phyloP scores from a whole-genome alignment of 495 filamentous ascomycete species.

The Penicillium paradoxum region DNA sequence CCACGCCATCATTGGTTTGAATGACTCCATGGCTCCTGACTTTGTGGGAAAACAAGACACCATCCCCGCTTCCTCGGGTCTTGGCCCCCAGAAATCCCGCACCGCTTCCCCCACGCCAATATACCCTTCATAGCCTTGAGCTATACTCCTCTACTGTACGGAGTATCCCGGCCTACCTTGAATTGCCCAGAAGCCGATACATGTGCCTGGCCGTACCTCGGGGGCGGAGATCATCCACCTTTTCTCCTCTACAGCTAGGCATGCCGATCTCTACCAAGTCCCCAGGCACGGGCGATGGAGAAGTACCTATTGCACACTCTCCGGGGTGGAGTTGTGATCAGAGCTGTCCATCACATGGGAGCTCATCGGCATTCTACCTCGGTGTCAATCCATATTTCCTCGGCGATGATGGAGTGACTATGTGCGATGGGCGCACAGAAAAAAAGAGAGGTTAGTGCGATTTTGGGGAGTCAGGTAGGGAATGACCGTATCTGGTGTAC shows the following conservation, averaged over 20 bases:
- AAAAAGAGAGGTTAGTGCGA: not conserved
- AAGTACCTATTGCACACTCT: not conserved
- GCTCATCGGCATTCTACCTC: slow-evolving; percentile 12
- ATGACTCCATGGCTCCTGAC: not conserved
- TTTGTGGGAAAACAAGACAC: not conserved
- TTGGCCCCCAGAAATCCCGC: slow-evolving; percentile 3
- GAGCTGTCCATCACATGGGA: slow-evolving; percentile 17
- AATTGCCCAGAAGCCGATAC: not conserved
- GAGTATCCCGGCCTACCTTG: no score
- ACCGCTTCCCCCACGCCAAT: not conserved
- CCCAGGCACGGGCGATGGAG: slow-evolving; percentile 6
- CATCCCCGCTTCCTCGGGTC: slow-evolving; percentile 1
- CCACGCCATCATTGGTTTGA: not conserved
- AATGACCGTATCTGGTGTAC: slow-evolving; percentile 12
- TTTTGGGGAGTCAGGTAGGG: slow-evolving; percentile 3
- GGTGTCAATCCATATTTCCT: slow-evolving; percentile 20
- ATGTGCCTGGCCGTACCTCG: slow-evolving; percentile 7
- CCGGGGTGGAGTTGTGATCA: slow-evolving; percentile 4
- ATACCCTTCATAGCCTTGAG: no score
- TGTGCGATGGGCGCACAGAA: not conserved
- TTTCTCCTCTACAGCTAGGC: not conserved
- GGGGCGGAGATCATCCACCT: not conserved
- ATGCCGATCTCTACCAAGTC: slow-evolving; percentile 1
- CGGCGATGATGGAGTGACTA: slow-evolving; percentile 3
- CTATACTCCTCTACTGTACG: no score